Evolutionary conservation across 495 filamentous ascomycete species (phyloP), one percentile per base, ranked within the genome.

Genomic region (Aspergillus avenaceus): DNA sequence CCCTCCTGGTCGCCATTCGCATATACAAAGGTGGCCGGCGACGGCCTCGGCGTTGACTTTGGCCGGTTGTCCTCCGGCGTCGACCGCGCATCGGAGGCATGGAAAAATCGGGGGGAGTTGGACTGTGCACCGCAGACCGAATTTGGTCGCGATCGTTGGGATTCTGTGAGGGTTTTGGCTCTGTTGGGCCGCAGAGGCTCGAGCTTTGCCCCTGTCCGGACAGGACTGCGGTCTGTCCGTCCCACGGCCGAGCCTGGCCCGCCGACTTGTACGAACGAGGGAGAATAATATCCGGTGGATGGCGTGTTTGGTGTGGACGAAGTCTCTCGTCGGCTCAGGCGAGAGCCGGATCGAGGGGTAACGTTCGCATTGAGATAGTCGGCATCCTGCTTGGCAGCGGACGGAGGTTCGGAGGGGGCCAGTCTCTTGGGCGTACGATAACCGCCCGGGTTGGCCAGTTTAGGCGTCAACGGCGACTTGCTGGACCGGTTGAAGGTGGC

Each of bases 331-430:
- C 86, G 80, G 43, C 69, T 79, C 59, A 74, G 84, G 43, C 87
- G 77, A 2, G 83, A 72, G 8, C 80, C 82, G 21, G 87, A 88
- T 52, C 88, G 78, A 46, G 86, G 85, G 19, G 87, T 90, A 53
- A 88, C 73, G 52, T 88, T 89, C 58, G 70, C 74, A 66, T 63
- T 83, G 25, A 88, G 68, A 47, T 79, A 82, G 19, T 73, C 57
- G 50, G 60, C 37, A 8, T 68, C 56, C 69, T 77, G 56, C 67
- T 65, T 61, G 54, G 64, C 55, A 49, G 62, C 42, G 59, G 61
- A 52, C 50, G 65, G 59, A 50, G 53, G 53, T 49, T 73, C 63
- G 49, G 60, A 57, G 34, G 67, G 64, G 37, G 68, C 60, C 47
- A 73, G 63, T 43, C 71, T 65, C 28, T 65, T 66, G 41, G 70